Evolutionary conservation across 352 stramenopile genomes (phyloP), one percentile per base, ranked within the genome.

Genomic region (Globisporangium alternatum): DNA sequence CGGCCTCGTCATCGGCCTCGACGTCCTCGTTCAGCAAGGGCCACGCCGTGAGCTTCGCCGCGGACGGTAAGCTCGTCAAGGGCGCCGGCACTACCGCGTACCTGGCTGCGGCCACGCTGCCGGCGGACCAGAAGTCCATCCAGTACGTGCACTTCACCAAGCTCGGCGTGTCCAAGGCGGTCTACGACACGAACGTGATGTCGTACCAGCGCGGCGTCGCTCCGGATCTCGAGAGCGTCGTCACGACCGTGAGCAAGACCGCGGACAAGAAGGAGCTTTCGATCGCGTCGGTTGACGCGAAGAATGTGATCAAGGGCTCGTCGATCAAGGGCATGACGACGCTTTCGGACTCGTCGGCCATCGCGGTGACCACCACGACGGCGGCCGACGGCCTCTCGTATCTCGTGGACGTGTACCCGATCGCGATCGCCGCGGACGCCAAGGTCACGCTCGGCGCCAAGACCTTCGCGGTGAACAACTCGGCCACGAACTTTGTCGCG

Each of bases 81-180:
- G 84, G 84, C 15, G 84, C 84, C 44, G 84, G 84, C 64, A 89
- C 84, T 19, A 90, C 82, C 35, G 82, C 78, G 28, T 93, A 90
- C 75, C 60, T 93, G 37, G 69, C 81, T 2, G 82, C 75, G 2
- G 66, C 69, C 33, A 66, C 77, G 35, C 67, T 93, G 37, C 75
- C 78, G 0, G 70, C 69, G 0, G 74, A 81, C 62, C 73, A 80
- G 44, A 74, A 83, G 68, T 72, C 60, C 45, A 45, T 89, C n/a
- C 67, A 69, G 49, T 77, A 78, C 70, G 78, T 93, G 56, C 77
- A 79, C 56, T 86, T 93, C 33, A 69, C 84, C n/a, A 75, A 72
- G 22, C 56, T 88, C 33, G 72, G 76, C 39, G 76, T 70, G 56
- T 78, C 78, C 53, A 71, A 88, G 65, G 31, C 62, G 10, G 53